These are phyloP conservation scores for Bifiguratus adelaidae DNA, from an alignment of 192 early-diverging fungal species.

Conservation along the genomic window DNA sequence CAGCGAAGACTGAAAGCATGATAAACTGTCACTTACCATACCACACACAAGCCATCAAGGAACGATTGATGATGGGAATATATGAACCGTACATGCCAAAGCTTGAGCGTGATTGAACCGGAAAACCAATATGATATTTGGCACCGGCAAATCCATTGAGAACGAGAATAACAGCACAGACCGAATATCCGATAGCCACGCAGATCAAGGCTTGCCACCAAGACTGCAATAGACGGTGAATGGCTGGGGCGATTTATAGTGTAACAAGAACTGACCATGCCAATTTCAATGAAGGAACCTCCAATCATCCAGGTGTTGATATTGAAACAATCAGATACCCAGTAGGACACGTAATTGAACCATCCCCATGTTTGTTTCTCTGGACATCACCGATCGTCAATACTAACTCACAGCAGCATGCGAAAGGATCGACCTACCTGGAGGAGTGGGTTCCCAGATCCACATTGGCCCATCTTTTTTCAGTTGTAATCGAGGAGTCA, in stretches of 20 bases:
- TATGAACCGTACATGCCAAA: constrained; percentile 7
- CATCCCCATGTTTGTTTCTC: constrained; percentile 5
- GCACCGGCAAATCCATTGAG: constrained; percentile 8
- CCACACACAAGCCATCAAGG: constrained; percentile 5
- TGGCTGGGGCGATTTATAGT: too few species aligned
- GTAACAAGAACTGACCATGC: too few species aligned
- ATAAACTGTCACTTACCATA: too few species aligned
- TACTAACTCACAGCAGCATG: too few species aligned
- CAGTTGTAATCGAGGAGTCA: too few species aligned
- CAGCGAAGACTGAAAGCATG: too few species aligned
- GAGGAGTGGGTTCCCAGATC: too few species aligned
- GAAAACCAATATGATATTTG: constrained; percentile 8
- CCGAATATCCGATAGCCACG: constrained; percentile 5
- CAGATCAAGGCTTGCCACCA: constrained; percentile 11
- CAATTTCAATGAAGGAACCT: constrained; percentile 5
- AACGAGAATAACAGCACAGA: constrained; percentile 4
- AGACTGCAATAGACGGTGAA: too few species aligned
- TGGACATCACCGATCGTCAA: background rate
- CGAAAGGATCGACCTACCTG: too few species aligned
- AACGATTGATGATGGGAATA: constrained; percentile 8
- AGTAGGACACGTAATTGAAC: constrained; percentile 7
- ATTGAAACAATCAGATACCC: constrained; percentile 11
- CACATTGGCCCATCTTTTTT: too few species aligned
- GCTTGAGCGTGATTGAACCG: constrained; percentile 1
- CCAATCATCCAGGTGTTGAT: constrained; percentile 12